These are phyloP conservation scores for Fraxinus baroniana DNA, from an alignment of 305 asterid genomes.

Conservation along the genomic window DNA sequence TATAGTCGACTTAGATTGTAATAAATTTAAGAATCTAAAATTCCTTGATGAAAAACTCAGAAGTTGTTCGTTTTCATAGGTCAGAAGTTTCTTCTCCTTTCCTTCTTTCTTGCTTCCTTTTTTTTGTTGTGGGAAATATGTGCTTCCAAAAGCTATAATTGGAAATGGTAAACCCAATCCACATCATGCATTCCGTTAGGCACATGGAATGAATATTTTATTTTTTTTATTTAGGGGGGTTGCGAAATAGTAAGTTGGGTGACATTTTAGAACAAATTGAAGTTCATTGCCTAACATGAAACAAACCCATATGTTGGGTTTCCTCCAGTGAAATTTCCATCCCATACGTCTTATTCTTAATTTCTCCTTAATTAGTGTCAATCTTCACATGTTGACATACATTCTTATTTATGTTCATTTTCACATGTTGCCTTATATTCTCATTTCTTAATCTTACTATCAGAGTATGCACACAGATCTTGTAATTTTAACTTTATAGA, in stretches of 20 bases:
- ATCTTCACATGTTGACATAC: not conserved
- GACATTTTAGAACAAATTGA: not conserved
- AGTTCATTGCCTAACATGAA: not conserved
- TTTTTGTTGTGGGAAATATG: not conserved
- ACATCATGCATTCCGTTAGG: not conserved
- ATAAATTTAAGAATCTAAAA: not conserved
- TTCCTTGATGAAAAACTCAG: not conserved
- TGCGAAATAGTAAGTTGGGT: not conserved
- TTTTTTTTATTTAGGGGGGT: not conserved
- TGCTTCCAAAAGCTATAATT: not conserved
- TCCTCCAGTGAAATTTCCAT: not conserved
- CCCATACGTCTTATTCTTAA: not conserved
- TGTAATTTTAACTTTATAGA: not conserved
- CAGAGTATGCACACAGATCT: not conserved
- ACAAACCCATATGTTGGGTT: not conserved
- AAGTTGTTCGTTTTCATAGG: not conserved
- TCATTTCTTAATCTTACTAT: not conserved
- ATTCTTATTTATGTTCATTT: not conserved
- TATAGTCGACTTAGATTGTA: not conserved
- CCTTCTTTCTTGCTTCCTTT: not conserved
- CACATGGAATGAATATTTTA: not conserved
- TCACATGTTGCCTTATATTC: not conserved
- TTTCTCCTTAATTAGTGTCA: not conserved
- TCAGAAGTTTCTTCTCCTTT: not conserved
- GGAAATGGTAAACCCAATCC: not conserved